Evolutionary conservation across 2,329 filamentous ascomycete genomes (phyloP).

Genomic region (Elsinoe fawcettii): DNA sequence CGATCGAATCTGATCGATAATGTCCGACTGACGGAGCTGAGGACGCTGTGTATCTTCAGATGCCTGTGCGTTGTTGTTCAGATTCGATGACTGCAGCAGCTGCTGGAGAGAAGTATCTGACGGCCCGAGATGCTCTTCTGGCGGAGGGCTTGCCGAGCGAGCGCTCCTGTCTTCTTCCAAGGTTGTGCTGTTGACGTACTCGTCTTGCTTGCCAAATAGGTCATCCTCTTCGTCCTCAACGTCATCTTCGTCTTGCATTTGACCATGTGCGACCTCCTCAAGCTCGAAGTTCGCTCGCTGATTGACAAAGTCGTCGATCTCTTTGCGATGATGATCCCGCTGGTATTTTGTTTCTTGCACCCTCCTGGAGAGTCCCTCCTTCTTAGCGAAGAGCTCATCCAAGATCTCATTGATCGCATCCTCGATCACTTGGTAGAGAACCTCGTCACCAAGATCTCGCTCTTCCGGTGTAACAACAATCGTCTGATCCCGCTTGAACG

Average conservation of each 20-base stretch:
- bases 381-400: constrained; percentile 72
- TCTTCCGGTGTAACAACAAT: constrained; percentile 54
- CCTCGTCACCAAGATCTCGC: constrained; percentile 74
- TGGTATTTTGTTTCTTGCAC: constrained; percentile 55
- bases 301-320: constrained; percentile 30
- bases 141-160: not conserved
- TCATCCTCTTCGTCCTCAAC: not conserved
- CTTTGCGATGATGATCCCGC: constrained; percentile 48
- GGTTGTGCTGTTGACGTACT: not conserved
- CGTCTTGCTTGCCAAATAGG: not conserved
- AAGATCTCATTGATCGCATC: constrained; percentile 90
- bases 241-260: not conserved
- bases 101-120: not conserved
- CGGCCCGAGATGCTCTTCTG: not conserved
- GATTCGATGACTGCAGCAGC: not conserved
- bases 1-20: constrained; percentile 24
- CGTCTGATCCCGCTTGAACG: not conserved
- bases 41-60: not conserved
- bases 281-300: constrained; percentile 17
- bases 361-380: constrained; percentile 67
- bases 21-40: constrained; percentile 16
- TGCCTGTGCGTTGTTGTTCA: not conserved
- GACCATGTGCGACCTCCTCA: not conserved
- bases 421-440: constrained; percentile 84
- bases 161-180: not conserved